Base-by-base conservation (phyloP, 257 asterid species). In the Solanum chmielewskii region DNA sequence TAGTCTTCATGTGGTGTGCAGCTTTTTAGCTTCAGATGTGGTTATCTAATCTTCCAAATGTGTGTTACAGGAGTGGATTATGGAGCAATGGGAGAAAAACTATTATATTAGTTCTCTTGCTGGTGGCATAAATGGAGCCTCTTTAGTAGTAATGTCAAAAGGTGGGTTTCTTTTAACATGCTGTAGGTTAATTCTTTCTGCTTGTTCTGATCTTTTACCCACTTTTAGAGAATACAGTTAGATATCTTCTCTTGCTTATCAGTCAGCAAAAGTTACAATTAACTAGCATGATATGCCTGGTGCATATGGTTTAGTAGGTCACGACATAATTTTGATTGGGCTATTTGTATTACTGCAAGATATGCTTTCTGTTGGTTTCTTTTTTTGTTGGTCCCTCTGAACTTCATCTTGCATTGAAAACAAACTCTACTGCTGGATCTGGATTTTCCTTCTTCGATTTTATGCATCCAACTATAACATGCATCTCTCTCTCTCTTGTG, bases 71-170 rank as follows among this genome's bases (percentile, higher is more conserved):
- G 93, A 91, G 83, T 91, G 93, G 93, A 90, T 91, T 31, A 90
- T 91, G 91, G 92, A 91, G 66, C 92, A 91, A 12, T 91, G 93
- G 93, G 93, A 91, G 85, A 91, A 90, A 89, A 91, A 88, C 87
- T 90, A 87, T 56, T 91, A 89, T 66, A 91, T 91, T 56, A 91
- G 90, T 86, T 89, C 90, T 25, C 90, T 91, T 88, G 93, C 93
- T 44, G 93, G 93, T 59, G 89, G 92, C 39, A 56, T 52, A 41
- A 91, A 89, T 86, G 93, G 92, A 86, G 90, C 90, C 82, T 88
- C 92, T 25, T 77, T 91, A 60, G 91, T 91, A 68, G 92, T 91
- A n/a, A 91, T 91, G 93, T 91, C 93, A 86, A 91, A 91, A 85
- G 93, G 93, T 90, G 83, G 49, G 86, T 35, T 87, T 75, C 86